A percentile compares a stretch with the other conserved stretches of the same genome.
These are phyloP conservation scores for Epichloe bromicola DNA, from an alignment of 2,329 filamentous ascomycete species.

Conservation along the genomic window DNA sequence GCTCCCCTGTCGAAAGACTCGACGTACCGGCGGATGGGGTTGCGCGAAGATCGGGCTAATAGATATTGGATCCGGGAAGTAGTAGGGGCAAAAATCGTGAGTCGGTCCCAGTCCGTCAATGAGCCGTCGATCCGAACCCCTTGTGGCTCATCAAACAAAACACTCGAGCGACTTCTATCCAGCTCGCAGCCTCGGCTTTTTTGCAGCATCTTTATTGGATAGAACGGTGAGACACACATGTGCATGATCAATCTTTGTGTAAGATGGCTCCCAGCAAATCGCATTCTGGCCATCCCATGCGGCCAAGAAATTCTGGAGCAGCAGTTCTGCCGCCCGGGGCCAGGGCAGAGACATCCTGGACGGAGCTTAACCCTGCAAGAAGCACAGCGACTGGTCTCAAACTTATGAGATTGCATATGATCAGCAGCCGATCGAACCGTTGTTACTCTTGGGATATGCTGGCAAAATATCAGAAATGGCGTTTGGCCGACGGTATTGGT, in stretches of 20 bases:
- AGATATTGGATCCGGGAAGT: too few relatives aligned
- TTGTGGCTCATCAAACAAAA: neutral
- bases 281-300: neutral
- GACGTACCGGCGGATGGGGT: too few relatives aligned
- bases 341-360: neutral
- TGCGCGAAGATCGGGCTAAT: too few relatives aligned
- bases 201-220: neutral
- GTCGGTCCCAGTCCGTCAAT: too few relatives aligned
- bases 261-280: neutral
- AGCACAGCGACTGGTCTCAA: neutral
- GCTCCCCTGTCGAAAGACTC: too few relatives aligned
- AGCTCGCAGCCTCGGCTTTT: neutral
- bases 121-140: neutral
- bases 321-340: too few relatives aligned
- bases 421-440: slow-evolving; percentile 2
- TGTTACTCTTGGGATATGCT: neutral
- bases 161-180: neutral
- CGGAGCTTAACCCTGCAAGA: neutral
- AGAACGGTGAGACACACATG: neutral
- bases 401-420: neutral
- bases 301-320: too few relatives aligned
- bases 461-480: neutral
- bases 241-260: neutral
- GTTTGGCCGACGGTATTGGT: neutral
- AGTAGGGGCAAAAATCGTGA: neutral